phyloP scores from a whole-genome alignment of 2,329 filamentous ascomycete genomes.

The Penicillium sp. region DNA sequence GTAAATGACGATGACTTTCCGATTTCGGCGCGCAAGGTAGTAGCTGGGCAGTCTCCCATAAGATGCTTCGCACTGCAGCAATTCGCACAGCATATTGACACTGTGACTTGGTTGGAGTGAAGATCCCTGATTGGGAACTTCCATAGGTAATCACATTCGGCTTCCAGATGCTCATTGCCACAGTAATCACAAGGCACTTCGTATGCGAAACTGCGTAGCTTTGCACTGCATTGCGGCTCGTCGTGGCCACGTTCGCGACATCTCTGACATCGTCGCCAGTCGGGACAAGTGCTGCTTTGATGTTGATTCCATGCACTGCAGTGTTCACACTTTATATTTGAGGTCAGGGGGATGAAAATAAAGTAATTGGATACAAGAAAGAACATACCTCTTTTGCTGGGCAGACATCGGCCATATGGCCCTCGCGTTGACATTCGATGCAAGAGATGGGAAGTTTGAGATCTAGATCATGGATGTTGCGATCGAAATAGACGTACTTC shows the following conservation, averaged over 20 bases:
- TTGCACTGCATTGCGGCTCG: conserved; percentile 53
- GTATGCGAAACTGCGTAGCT: conserved; percentile 55
- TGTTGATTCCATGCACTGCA: conserved; percentile 44
- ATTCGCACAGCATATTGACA: conserved; percentile 46
- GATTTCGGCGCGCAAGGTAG: conserved; percentile 24
- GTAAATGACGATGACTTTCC: conserved; percentile 39
- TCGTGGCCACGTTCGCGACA: conserved; percentile 64
- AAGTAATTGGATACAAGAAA: not conserved
- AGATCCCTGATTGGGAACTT: conserved; percentile 33
- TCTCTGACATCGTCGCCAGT: conserved; percentile 47
- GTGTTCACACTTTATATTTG: conserved; percentile 37
- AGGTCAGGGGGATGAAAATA: conserved; percentile 6
- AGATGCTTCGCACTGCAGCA: conserved; percentile 46
- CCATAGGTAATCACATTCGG: conserved; percentile 61
- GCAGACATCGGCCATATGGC: conserved; percentile 45
- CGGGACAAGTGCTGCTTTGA: conserved; percentile 40
- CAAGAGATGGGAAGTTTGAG: conserved; percentile 44
- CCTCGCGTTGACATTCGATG: conserved; percentile 42
- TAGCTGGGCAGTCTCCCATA: conserved; percentile 44
- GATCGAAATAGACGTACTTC: conserved; percentile 41
- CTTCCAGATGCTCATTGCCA: conserved; percentile 58
- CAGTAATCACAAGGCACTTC: conserved; percentile 62
- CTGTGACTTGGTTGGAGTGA: conserved; percentile 30
- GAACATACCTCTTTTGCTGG: conserved; percentile 41
- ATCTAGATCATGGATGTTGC: conserved; percentile 39